Percentiles rank a stretch among this genome's conserved stretches.
Evolutionary conservation across 139 green algal genomes (phyloP).

Genomic region (Chlamydomonas sp.): DNA sequence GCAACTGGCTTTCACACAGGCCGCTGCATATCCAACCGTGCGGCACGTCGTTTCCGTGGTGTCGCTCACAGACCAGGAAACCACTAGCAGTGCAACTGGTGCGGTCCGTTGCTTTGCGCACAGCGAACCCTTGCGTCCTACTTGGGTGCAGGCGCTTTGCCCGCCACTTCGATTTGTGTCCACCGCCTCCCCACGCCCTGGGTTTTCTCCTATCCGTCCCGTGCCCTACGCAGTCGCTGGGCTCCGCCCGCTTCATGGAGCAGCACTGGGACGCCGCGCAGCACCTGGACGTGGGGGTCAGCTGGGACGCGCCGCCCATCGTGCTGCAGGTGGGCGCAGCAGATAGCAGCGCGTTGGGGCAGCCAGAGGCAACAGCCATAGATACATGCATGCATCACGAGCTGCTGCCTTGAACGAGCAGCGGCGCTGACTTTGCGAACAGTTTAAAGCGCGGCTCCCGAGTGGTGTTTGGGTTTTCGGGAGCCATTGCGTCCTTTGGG

Average conservation of each 20-base stretch:
- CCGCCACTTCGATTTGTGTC: not conserved
- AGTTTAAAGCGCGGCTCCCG: no score
- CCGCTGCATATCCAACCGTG: no score
- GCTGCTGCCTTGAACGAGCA: no score
- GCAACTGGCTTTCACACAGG: no score
- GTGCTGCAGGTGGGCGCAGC: conserved; percentile 1
- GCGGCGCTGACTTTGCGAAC: not conserved
- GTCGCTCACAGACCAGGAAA: no score
- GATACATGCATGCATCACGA: no score
- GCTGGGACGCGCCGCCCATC: conserved; percentile 32
- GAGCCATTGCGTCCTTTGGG: no score
- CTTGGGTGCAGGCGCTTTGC: not conserved
- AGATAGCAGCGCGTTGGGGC: not conserved
- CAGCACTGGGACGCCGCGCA: conserved; percentile 33
- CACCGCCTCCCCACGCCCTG: not conserved
- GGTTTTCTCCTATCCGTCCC: not conserved
- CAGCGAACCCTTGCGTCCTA: not conserved
- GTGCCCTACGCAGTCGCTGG: conserved; percentile 6
- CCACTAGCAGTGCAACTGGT: not conserved
- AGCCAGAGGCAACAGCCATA: not conserved
- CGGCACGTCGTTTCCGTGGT: no score
- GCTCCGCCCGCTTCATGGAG: conserved; percentile 15
- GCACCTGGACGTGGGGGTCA: conserved; percentile 28
- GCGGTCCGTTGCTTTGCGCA: not conserved
- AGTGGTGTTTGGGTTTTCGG: no score